Base-by-base conservation (phyloP, 164 flowering plant genomes). In the Echeveria elegans region DNA sequence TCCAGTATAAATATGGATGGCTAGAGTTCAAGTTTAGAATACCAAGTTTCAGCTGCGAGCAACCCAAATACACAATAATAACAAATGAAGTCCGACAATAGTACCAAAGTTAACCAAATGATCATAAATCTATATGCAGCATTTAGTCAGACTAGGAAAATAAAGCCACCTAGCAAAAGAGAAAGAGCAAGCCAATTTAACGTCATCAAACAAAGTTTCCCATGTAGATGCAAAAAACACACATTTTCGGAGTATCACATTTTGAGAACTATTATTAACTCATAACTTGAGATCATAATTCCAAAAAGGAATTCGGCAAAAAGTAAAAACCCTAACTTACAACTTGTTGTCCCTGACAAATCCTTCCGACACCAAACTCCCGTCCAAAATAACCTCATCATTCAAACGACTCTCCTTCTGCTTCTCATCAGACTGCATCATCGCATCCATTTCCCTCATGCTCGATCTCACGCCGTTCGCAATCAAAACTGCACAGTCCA, bases 381-480 rank as follows among this genome's bases (percentile, higher is more conserved):
- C n/a, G n/a, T n/a, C n/a, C n/a, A n/a, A n/a, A n/a, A n/a, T n/a
- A 43, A 66, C 5, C 4, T 77, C 58, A 4, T 47, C 23, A 30
- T 58, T 34, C 23, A 34, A 63, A 64, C 64, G 29, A 18, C 45
- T 64, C 36, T 32, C 23, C 30, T 68, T 29, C 23, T 69, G 74
- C 43, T 76, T 72, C 63, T 78, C 73, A 6, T 70, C 69, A 59
- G 71, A 7, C 60, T 82, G 77, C 67, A 82, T 74, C 63, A 73
- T 18, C 38, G 70, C 73, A 56, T 86, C 82, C 87, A 83, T 75
- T 70, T 86, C 90, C 69, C 76, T 76, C 21, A 82, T 7, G 50
- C 87, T 81, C 9, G 78, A 82, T 41, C 73, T 71, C 69, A 81
- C 78, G 56, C 81, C 87, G 66, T 71, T 79, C 0, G 90, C 72